These are phyloP conservation scores for Fusarium sp. DNA, from an alignment of 2,329 filamentous ascomycete genomes.

Conservation along the genomic window DNA sequence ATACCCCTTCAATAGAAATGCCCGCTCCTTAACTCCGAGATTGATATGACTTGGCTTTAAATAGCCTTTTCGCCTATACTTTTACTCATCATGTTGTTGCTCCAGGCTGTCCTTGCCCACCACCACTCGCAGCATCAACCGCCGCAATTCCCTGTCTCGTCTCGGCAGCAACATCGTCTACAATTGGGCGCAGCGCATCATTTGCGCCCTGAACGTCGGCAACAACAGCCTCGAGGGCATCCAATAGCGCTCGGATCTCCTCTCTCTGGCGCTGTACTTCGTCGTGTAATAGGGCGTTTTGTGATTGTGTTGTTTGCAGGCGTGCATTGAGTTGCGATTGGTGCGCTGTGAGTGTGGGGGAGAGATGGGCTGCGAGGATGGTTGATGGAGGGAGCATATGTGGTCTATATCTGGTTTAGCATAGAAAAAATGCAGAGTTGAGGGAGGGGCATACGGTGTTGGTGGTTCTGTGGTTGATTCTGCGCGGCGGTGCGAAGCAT, in stretches of 20 bases:
- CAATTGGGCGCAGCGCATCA: conserved; percentile 59
- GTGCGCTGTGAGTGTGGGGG: conserved; percentile 63
- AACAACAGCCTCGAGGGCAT: conserved; percentile 61
- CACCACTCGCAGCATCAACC: conserved; percentile 30
- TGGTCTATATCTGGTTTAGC: conserved; percentile 52
- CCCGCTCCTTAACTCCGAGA: conserved; percentile 6
- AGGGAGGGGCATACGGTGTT: conserved; percentile 56
- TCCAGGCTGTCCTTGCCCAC: conserved; percentile 8
- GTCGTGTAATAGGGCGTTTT: conserved; percentile 65
- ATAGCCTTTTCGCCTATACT: background rate
- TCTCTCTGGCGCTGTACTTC: conserved; percentile 64
- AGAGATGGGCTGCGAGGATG: conserved; percentile 66
- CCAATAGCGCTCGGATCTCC: conserved; percentile 65
- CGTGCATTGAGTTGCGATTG: conserved; percentile 67
- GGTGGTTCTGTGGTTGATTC: conserved; percentile 48
- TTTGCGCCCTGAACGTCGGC: conserved; percentile 66
- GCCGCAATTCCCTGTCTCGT: conserved; percentile 51
- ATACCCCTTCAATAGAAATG: conserved; percentile 9
- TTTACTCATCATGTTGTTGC: background rate
- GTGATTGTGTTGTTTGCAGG: conserved; percentile 66
- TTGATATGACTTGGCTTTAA: background rate
- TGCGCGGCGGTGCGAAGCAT: conserved; percentile 55
- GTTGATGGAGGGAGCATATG: conserved; percentile 65
- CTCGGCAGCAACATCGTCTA: conserved; percentile 62
- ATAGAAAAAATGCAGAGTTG: background rate